phyloP scores from a whole-genome alignment of 2,329 filamentous ascomycete species.

The Domatiomyces globalis region DNA sequence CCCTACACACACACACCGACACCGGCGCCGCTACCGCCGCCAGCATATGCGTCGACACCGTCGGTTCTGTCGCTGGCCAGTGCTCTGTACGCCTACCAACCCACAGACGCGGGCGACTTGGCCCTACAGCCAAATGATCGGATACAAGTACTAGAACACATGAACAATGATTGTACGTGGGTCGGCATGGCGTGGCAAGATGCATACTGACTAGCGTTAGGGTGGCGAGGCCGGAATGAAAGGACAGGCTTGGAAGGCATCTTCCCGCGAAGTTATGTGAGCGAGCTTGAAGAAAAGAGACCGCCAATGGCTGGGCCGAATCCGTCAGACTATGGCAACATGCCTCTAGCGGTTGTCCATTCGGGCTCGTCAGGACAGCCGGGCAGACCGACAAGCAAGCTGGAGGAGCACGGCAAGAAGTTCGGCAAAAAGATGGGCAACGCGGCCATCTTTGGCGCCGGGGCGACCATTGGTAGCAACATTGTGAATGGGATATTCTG shows the following conservation, averaged over 20 bases:
- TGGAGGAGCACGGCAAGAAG: conserved; percentile 72
- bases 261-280: conserved; percentile 85
- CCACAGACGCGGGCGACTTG: conserved; percentile 67
- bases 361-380: conserved; percentile 30
- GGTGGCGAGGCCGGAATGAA: conserved; percentile 73
- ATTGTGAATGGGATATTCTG: conserved; percentile 86
- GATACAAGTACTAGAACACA: conserved; percentile 72
- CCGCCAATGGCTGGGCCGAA: conserved; percentile 25
- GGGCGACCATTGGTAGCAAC: conserved; percentile 78
- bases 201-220: conserved; percentile 18
- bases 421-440: conserved; percentile 88
- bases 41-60: conserved; percentile 36
- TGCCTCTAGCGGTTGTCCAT: conserved; percentile 63
- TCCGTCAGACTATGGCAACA: conserved; percentile 38
- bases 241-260: conserved; percentile 78
- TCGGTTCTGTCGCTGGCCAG: conserved; percentile 56
- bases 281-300: conserved; percentile 51
- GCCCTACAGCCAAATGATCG: conserved; percentile 67
- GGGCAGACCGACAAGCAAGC: conserved; percentile 44
- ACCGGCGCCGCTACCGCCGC: conserved; percentile 34
- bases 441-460: conserved; percentile 54
- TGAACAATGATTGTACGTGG: conserved; percentile 71
- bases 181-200: conserved; percentile 8
- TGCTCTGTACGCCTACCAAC: conserved; percentile 72
- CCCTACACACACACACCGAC: conserved; percentile 29